Base-by-base conservation (phyloP, 176 grass and related monocot species). In the Carex scoparia region DNA sequence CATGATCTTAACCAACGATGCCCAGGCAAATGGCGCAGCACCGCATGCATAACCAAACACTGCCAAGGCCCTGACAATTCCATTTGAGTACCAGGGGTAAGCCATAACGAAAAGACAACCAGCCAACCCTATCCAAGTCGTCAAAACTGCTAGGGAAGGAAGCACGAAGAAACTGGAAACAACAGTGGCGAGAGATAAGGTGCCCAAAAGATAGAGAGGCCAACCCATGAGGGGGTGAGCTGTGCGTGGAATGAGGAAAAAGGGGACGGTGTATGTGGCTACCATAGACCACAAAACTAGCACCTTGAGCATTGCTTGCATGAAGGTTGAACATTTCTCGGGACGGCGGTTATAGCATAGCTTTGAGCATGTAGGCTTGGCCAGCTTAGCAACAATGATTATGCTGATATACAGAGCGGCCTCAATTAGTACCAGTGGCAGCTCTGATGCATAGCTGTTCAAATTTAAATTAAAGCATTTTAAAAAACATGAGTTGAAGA, bases 21-120 rank as follows among this genome's bases (percentile, higher is more conserved):
- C 48, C 97, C 97, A 99, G 82, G 88, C 83, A 84, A 91, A 86
- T 4, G 97, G 97, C 0, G 91, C 75, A 4, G 82, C 82, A 88
- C 90, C 94, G 56, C 88, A 92, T 1, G 88, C 91, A 6, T 96
- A 99, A 5, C 77, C 90, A 49, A 89, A 88, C 72, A 99, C 27
- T 37, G 80, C 80, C 57, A 99, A 87, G 81, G 87, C 90, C 87
- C 97, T 92, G 78, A 64, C 51, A 44, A 92, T 82, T 19, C 97
- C 97, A 70, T 87, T 88, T 37, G 91, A 78, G 84, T 99, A 99
- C 97, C 97, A 99, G 53, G 97, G 97, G 88, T 80, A 99, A 46
- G 91, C 97, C 97, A 96, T 96, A 7, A 94, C 86, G 33, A 92
- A 66, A 69, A 99, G 86, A 53, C 85, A 71, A 18, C 90, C 91